Conservation (phyloP, 2,329 filamentous ascomycete genomes). For the Fusarium brachygibbosum region DNA sequence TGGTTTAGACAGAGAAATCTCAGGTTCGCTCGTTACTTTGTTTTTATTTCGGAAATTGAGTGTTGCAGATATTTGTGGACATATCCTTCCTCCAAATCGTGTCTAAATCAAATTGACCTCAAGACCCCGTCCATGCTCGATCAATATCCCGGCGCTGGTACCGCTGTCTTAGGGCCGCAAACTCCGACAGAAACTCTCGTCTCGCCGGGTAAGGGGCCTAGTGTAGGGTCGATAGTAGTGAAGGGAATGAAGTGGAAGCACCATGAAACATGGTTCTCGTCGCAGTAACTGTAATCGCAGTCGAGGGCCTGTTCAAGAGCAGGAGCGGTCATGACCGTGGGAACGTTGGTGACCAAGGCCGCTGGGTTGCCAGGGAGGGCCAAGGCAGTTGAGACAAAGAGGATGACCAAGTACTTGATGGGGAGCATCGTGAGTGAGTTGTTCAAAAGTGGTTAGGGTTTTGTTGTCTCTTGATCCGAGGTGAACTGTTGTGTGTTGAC, state of each 20-base stretch:
- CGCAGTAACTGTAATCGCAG: conserved; percentile 56
- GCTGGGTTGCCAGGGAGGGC: conserved; percentile 17
- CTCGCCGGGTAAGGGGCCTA: conserved; percentile 56
- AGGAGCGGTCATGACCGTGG: conserved; percentile 22
- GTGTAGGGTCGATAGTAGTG: conserved; percentile 52
- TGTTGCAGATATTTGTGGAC: not conserved
- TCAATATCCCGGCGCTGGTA: conserved; percentile 2
- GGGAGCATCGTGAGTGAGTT: conserved; percentile 17
- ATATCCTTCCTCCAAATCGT: not conserved
- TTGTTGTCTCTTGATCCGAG: not conserved
- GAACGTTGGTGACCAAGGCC: not conserved
- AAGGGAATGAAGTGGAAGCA: conserved; percentile 58
- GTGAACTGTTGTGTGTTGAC: not conserved
- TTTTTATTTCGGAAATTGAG: not conserved
- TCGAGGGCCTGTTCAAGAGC: conserved; percentile 35
- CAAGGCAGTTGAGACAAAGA: conserved; percentile 23
- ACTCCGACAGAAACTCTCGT: conserved; percentile 51
- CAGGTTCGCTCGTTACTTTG: conserved; percentile 17
- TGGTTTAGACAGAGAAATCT: conserved; percentile 30
- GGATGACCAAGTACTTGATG: conserved; percentile 10
- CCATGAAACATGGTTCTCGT: conserved; percentile 53
- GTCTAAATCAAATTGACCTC: not conserved
- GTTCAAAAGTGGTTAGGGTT: not conserved
- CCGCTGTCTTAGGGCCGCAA: conserved; percentile 43
- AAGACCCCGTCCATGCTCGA: not conserved